Percentiles rank a stretch among this genome's conserved stretches.
These are phyloP conservation scores for Ceratocystis cacaofunesta DNA, from an alignment of 2,329 filamentous ascomycete species.

Conservation along the genomic window DNA sequence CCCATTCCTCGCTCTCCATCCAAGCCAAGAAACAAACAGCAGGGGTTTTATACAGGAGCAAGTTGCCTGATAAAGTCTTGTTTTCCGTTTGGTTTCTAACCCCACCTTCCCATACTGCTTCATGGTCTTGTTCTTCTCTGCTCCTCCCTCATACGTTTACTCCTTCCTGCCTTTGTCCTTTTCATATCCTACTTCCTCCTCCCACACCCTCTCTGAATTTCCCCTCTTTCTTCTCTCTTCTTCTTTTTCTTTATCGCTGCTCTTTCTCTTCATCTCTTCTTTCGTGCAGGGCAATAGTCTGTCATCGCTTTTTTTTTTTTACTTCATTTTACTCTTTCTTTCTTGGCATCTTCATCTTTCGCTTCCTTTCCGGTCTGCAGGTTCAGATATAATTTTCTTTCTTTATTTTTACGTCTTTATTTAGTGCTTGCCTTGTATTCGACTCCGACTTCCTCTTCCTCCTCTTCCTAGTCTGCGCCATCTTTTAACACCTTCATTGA, in stretches of 20 bases:
- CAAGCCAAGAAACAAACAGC: background rate
- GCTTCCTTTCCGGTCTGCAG: constrained; percentile 8
- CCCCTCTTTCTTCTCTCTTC: constrained; percentile 11
- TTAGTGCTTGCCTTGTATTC: background rate
- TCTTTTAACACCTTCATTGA: too few relatives aligned
- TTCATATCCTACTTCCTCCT: background rate
- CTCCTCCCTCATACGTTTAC: background rate
- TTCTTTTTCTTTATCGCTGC: constrained; percentile 1
- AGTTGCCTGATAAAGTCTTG: background rate
- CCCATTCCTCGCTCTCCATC: background rate
- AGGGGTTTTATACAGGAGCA: background rate
- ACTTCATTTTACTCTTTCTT: constrained; percentile 10
- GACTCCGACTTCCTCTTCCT: constrained; percentile 28
- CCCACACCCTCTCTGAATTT: constrained; percentile 8
- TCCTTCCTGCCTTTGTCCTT: background rate
- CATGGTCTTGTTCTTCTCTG: background rate
- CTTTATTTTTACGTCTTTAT: constrained; percentile 13
- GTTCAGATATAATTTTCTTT: constrained; percentile 12
- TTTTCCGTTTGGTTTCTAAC: background rate
- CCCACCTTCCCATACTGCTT: background rate
- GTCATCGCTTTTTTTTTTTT: constrained; percentile 18
- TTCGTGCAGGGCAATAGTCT: too few relatives aligned
- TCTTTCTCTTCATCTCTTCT: constrained; percentile 14
- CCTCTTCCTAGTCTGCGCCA: constrained; percentile 27
- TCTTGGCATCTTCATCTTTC: background rate